Evolutionary conservation across 805 yeast genomes (phyloP).

Genomic region (Candida glaebosa): DNA sequence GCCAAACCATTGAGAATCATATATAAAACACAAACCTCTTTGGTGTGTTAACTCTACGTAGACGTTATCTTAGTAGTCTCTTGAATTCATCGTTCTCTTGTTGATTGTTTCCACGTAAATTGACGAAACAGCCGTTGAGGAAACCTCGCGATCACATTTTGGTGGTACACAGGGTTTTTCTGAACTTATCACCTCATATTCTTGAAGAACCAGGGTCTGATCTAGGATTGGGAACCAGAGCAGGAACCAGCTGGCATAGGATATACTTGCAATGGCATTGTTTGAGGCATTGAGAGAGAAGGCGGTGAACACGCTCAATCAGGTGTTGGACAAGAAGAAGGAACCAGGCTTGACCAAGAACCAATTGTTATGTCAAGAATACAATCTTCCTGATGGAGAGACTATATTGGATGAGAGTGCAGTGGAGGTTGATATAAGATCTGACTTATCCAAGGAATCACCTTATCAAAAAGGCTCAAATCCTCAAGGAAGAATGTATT

Average conservation of each 20-base stretch:
- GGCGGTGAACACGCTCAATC: slow-evolving; percentile 45
- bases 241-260: background rate
- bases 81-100: too few species aligned
- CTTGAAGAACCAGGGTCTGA: background rate
- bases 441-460: slow-evolving; percentile 17
- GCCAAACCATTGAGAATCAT: too few species aligned
- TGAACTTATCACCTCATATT: background rate
- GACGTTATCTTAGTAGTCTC: too few species aligned
- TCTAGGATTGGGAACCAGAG: too few species aligned
- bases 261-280: slow-evolving; percentile 40
- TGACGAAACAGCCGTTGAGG: too few species aligned
- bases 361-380: slow-evolving; percentile 65
- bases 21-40: too few species aligned
- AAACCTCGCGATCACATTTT: too few species aligned
- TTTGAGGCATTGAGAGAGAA: slow-evolving; percentile 45
- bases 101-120: too few species aligned
- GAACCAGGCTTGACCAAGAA: slow-evolving; percentile 55
- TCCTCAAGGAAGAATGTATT: slow-evolving; percentile 61
- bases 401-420: slow-evolving; percentile 59
- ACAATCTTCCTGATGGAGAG: slow-evolving; percentile 71
- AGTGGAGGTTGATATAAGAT: slow-evolving; percentile 49
- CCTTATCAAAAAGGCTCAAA: slow-evolving; percentile 17
- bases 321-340: slow-evolving; percentile 40
- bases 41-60: too few species aligned
- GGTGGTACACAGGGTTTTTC: too few species aligned